Evolutionary conservation across 176 grass and related monocot species (phyloP), one percentile per base, ranked within the genome.

Genomic region (Bothriochloa decipiens): DNA sequence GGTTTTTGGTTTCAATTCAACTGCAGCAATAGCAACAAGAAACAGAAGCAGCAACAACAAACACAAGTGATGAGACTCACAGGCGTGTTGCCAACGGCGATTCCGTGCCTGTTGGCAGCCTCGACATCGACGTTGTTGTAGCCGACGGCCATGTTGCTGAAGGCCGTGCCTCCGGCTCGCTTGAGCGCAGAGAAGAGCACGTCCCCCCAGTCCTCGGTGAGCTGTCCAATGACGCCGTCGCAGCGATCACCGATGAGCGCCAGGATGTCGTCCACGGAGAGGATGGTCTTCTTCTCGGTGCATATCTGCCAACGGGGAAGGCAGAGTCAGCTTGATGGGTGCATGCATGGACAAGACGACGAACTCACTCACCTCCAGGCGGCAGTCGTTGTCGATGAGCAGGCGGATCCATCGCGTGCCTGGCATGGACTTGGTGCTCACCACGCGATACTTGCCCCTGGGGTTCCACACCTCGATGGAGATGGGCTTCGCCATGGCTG

Each of bases 111-210:
- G 77, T 50, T 95, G 52, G 96, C 93, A 12, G 86, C 96, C 32
- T 85, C 83, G 7, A 95, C 83, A 33, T 98, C 89, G 8, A 98
- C 96, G 52, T 98, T 98, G 73, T 98, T 98, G 90, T 98, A 98
- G 11, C 96, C 96, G 73, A 95, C 93, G 11, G 96, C 96, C 96
- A 95, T 98, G 91, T 98, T 98, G 87, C 96, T 93, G 83, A 98
- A 98, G 62, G 89, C 91, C 20, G 87, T 93, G 50, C 96, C 91
- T 11, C 93, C 91, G 28, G 96, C 96, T 26, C 81, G 90, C 84
- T 81, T 98, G 83, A 98, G 90, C 3, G 96, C 96, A n/a, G 91
- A 98, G 87, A 98, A 98, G 72, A 98, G 82, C 68, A 92, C 91
- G 67, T 95, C 93, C 7, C 96, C 93, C 96, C 96, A 95, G 28